A percentile compares a stretch with the other conserved stretches of the same genome.
These are phyloP conservation scores for Penicillium sp. DNA, from an alignment of 2,329 filamentous ascomycete species.

Conservation along the genomic window DNA sequence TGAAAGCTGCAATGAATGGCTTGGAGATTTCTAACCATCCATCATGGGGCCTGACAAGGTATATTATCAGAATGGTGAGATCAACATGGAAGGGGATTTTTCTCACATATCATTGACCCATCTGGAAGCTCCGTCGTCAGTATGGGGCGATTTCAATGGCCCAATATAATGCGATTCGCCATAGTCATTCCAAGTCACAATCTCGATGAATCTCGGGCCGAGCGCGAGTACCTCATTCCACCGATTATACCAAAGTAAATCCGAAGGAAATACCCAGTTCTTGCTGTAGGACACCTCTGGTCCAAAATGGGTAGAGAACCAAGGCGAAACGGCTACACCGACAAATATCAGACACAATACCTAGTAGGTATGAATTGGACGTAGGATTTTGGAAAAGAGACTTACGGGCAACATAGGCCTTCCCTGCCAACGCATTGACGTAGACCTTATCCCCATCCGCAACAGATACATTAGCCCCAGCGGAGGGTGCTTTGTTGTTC, in stretches of 20 bases:
- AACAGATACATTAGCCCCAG: conserved; percentile 45
- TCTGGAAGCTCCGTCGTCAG: conserved; percentile 45
- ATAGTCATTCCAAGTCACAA: conserved; percentile 64
- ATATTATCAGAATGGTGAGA: background rate
- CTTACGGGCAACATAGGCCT: conserved; percentile 52
- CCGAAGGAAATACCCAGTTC: conserved; percentile 64
- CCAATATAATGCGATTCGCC: conserved; percentile 63
- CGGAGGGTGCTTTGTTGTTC: conserved; percentile 52
- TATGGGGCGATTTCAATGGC: conserved; percentile 46
- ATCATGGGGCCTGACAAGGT: conserved; percentile 47
- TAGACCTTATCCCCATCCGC: conserved; percentile 42
- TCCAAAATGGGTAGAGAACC: conserved; percentile 59
- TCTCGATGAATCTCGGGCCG: conserved; percentile 55
- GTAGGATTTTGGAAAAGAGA: conserved; percentile 31
- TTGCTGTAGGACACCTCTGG: conserved; percentile 51
- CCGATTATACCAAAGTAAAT: conserved; percentile 61
- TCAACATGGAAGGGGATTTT: background rate
- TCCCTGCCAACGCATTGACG: conserved; percentile 34
- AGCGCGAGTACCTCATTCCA: conserved; percentile 58
- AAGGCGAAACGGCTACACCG: conserved; percentile 58
- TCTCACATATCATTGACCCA: conserved; percentile 52
- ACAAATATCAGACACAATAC: conserved; percentile 31
- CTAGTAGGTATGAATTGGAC: rapidly evolving
- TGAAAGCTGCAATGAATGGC: conserved; percentile 56
- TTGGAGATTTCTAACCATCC: conserved; percentile 57